Conservation (phyloP, 2,329 filamentous ascomycete genomes). For the Alternaria hordeiaustralica region DNA sequence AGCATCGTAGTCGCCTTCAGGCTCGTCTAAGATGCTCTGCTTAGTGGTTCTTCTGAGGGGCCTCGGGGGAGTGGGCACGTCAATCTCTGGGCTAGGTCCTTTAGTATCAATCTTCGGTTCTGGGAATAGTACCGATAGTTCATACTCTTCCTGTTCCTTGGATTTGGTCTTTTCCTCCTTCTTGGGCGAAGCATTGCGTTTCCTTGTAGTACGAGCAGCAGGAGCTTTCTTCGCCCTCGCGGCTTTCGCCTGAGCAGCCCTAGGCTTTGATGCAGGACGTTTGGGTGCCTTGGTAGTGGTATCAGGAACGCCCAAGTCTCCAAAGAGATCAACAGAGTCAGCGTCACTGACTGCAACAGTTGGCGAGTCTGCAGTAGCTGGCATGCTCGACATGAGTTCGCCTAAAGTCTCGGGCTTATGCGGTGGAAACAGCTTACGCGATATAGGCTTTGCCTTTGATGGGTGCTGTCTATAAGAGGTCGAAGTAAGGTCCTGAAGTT, state of each 20-base stretch:
- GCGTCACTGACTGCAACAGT: neutral
- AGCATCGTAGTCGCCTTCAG: neutral
- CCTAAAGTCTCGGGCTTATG: neutral
- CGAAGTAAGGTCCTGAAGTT: neutral
- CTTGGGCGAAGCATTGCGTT: neutral
- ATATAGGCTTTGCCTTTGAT: neutral
- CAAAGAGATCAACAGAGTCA: neutral
- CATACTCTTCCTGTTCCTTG: neutral
- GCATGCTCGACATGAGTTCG: neutral
- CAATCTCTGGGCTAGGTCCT: neutral
- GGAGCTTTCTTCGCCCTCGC: neutral
- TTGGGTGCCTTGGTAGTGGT: neutral
- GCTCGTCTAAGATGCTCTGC: neutral
- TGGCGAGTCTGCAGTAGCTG: neutral
- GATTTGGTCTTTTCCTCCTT: neutral
- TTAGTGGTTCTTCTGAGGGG: neutral
- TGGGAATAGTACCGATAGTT: fast-evolving
- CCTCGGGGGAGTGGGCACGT: neutral
- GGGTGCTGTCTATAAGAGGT: neutral
- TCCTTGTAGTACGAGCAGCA: neutral
- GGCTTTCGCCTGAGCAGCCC: neutral
- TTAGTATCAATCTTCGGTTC: neutral
- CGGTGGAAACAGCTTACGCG: neutral
- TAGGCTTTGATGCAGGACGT: neutral
- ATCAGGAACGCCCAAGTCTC: neutral